Evolutionary conservation across 306 rosid genomes (phyloP).

Genomic region (Trifolium pratense): DNA sequence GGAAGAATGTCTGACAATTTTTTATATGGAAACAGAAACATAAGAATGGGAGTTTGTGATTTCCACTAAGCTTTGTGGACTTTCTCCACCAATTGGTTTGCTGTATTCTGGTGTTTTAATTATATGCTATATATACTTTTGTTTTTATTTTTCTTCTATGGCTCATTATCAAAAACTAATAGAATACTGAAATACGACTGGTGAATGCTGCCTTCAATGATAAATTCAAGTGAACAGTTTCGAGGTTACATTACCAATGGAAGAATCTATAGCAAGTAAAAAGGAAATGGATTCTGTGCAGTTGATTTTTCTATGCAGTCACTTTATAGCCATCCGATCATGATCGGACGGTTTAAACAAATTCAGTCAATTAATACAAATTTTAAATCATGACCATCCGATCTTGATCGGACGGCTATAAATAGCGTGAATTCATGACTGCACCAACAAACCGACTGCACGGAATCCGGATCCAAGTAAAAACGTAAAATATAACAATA

Average conservation of each 20-base stretch:
- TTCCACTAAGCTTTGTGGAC: slow-evolving; percentile 21
- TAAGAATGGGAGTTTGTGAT: neutral
- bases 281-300: no score
- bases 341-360: no score
- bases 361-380: no score
- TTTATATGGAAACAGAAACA: slow-evolving; percentile 29
- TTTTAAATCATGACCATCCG: no score
- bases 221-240: slow-evolving; percentile 13
- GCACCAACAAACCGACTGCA: no score
- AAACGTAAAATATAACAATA: neutral
- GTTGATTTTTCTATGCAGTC: no score
- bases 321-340: no score
- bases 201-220: neutral
- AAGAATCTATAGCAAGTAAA: slow-evolving; percentile 20
- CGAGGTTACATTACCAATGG: neutral
- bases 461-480: no score
- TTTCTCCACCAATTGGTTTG: slow-evolving; percentile 30
- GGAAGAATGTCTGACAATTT: neutral
- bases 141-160: neutral
- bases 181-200: neutral
- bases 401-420: no score
- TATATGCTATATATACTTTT: slow-evolving; percentile 6
- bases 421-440: no score
- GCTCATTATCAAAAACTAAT: slow-evolving; percentile 10
- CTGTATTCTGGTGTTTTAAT: slow-evolving; percentile 35